phyloP scores from a whole-genome alignment of 441 rosid species.

The Populus hybrid region DNA sequence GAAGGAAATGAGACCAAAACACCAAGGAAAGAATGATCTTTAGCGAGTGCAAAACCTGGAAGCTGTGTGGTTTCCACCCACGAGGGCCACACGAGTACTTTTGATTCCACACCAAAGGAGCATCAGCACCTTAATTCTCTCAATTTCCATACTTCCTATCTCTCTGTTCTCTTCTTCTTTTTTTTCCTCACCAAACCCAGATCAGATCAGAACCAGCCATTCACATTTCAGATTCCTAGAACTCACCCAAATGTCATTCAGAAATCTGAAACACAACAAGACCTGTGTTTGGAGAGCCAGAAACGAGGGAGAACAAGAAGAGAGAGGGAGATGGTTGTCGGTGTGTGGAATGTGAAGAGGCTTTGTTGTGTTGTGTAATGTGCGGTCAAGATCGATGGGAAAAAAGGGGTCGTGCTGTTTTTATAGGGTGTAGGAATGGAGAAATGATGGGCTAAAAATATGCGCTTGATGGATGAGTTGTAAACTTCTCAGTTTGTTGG shows the following conservation, averaged over 20 bases:
- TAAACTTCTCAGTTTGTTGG: background rate
- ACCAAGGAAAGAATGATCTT: constrained; percentile 3
- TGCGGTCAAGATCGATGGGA: background rate
- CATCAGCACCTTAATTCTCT: constrained; percentile 40
- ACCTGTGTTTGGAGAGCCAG: background rate
- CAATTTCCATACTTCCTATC: constrained; percentile 32
- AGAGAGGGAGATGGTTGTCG: background rate
- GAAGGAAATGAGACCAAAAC: background rate
- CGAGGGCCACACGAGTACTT: constrained; percentile 53
- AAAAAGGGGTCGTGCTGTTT: background rate
- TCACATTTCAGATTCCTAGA: background rate
- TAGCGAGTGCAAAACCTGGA: constrained; percentile 84
- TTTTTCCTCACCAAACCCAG: constrained; percentile 10
- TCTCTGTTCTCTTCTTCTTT: background rate
- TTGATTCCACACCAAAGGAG: constrained; percentile 43
- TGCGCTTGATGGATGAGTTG: background rate
- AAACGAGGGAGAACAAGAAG: background rate
- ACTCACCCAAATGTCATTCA: background rate
- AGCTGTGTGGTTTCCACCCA: constrained; percentile 87
- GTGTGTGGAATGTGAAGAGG: background rate
- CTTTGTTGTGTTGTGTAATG: background rate
- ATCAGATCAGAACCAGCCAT: constrained; percentile 4
- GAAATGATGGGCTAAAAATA: background rate
- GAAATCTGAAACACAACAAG: constrained; percentile 9
- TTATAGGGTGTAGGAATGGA: background rate